Evolutionary conservation across 148 eudicot species (phyloP).

Genomic region (Amaranthus hypochondriacus): DNA sequence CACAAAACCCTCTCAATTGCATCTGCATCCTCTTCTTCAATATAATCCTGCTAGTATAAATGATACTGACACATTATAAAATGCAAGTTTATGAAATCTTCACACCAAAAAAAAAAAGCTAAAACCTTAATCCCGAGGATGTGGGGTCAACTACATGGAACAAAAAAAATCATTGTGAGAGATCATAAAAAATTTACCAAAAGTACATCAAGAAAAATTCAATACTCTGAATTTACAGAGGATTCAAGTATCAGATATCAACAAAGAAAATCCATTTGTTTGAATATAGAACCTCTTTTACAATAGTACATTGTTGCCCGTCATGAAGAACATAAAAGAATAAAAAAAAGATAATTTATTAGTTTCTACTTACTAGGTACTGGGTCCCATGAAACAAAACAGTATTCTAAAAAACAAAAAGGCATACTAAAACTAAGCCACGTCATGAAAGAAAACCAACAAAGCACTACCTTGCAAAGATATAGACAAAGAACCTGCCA

Average conservation of each 20-base stretch:
- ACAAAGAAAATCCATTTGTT: background rate
- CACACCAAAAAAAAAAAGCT: background rate
- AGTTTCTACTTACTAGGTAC: background rate
- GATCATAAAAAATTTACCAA: background rate
- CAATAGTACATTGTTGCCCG: background rate
- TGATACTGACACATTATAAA: slow-evolving; percentile 1
- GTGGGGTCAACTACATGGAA: too few species aligned
- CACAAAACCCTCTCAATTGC: slow-evolving; percentile 86
- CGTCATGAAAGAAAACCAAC: background rate
- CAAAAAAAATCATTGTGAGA: too few species aligned
- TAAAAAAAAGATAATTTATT: background rate
- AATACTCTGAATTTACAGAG: background rate
- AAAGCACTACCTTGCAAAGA: background rate
- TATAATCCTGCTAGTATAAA: slow-evolving; percentile 54
- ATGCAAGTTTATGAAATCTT: background rate
- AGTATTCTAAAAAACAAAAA: background rate
- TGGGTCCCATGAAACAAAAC: background rate
- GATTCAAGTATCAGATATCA: background rate
- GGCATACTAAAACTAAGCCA: background rate
- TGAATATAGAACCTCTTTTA: background rate
- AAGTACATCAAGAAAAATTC: background rate
- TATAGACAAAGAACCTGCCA: too few species aligned
- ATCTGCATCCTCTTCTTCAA: slow-evolving; percentile 87
- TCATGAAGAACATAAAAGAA: background rate
- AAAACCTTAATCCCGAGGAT: background rate